A percentile compares a stretch with the other conserved stretches of the same genome.
Conservation (phyloP, 306 rosid species). For the Gastrolobium villosum region DNA sequence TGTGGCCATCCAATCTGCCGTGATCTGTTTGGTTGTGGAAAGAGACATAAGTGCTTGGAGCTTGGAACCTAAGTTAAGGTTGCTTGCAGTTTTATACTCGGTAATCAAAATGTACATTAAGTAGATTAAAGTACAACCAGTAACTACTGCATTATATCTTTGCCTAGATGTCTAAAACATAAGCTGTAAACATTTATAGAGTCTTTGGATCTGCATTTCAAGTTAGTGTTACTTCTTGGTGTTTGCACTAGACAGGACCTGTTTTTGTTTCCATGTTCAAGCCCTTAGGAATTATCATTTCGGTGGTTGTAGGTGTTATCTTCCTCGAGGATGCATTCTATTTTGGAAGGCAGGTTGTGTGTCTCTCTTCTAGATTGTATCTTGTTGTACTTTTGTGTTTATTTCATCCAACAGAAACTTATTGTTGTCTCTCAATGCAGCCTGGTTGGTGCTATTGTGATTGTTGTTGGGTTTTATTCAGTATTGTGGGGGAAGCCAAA, state of each 20-base stretch:
- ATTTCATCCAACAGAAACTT: conserved; percentile 8
- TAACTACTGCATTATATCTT: conserved; percentile 23
- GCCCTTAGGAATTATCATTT: conserved; percentile 82
- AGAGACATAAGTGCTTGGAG: conserved; percentile 80
- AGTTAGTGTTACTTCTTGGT: conserved; percentile 73
- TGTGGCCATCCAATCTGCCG: conserved; percentile 71
- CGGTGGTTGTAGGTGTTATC: conserved; percentile 65
- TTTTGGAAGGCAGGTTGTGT: conserved; percentile 78
- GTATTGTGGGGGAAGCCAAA: conserved; percentile 87
- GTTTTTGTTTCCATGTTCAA: conserved; percentile 92
- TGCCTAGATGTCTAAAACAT: conserved; percentile 37
- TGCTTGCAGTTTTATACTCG: conserved; percentile 75
- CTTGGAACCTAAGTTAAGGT: conserved; percentile 62
- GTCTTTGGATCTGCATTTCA: conserved; percentile 79
- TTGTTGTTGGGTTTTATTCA: conserved; percentile 80
- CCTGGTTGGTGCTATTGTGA: conserved; percentile 81
- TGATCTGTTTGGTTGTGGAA: conserved; percentile 68
- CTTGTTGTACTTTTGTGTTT: conserved; percentile 34
- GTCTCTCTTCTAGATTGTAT: conserved; percentile 17
- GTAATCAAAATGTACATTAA: conserved; percentile 57
- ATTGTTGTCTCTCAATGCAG: conserved; percentile 60
- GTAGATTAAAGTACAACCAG: conserved; percentile 3
- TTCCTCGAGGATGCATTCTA: conserved; percentile 81
- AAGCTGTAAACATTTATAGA: conserved; percentile 50
- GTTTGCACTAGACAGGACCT: conserved; percentile 80